These are phyloP conservation scores for Chamaecrista fasciculata DNA, from an alignment of 306 rosid species.

Conservation along the genomic window DNA sequence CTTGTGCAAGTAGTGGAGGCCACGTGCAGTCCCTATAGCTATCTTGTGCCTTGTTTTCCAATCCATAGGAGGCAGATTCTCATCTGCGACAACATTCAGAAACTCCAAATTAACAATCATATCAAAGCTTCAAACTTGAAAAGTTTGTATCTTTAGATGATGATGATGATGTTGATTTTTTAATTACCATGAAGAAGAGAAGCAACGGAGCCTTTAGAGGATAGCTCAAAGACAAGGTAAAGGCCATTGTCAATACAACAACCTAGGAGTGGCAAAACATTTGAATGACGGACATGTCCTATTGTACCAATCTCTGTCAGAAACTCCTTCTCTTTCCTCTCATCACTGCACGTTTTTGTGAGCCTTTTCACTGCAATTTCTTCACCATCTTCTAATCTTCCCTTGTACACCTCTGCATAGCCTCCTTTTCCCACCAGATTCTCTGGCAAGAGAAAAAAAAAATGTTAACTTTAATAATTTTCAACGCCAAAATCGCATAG, in stretches of 20 bases:
- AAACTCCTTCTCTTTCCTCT: conserved; percentile 87
- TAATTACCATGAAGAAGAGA: conserved; percentile 82
- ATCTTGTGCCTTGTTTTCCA: conserved; percentile 88
- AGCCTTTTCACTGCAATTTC: conserved; percentile 90
- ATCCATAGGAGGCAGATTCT: conserved; percentile 54
- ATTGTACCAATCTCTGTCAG: conserved; percentile 93
- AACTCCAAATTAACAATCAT: neutral
- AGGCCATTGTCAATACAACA: conserved; percentile 90
- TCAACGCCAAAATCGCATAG: neutral
- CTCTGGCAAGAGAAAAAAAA: conserved; percentile 39
- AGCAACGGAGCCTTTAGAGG: conserved; percentile 78
- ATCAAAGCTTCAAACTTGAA: too few relatives aligned
- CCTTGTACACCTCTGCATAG: conserved; percentile 84
- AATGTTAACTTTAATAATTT: neutral
- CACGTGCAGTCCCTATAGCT: conserved; percentile 78
- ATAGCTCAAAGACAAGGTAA: conserved; percentile 71
- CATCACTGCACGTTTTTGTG: conserved; percentile 61
- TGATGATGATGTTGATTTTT: neutral
- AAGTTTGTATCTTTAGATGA: too few relatives aligned
- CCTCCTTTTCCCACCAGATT: conserved; percentile 95
- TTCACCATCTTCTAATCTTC: conserved; percentile 53
- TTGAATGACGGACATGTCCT: conserved; percentile 79
- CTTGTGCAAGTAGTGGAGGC: conserved; percentile 83
- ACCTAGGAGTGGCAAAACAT: conserved; percentile 72
- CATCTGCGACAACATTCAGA: conserved; percentile 42